Evolutionary conservation across 306 rosid species (phyloP).

Genomic region (Trifolium pratense): DNA sequence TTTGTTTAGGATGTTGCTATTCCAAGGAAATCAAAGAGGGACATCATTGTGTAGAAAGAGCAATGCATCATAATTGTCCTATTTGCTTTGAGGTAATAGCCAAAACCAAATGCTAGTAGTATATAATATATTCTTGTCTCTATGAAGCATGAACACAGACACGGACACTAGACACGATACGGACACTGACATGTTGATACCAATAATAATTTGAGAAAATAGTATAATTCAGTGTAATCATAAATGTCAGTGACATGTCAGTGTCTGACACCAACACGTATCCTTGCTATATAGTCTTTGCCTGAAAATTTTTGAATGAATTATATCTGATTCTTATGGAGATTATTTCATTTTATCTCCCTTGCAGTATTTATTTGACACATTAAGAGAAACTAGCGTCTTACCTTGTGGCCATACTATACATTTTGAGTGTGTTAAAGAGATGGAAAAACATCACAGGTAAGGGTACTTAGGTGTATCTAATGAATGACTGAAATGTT

Average conservation of each 20-base stretch:
- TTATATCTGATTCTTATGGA: slow-evolving; percentile 19
- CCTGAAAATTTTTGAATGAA: neutral
- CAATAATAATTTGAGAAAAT: too few species aligned
- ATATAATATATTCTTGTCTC: too few species aligned
- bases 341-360: slow-evolving; percentile 10
- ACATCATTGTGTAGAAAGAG: slow-evolving; percentile 76
- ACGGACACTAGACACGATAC: too few species aligned
- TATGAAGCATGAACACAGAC: too few species aligned
- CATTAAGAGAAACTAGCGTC: slow-evolving; percentile 65
- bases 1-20: slow-evolving; percentile 75
- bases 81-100: slow-evolving; percentile 80
- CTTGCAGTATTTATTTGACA: slow-evolving; percentile 78
- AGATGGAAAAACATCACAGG: slow-evolving; percentile 78
- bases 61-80: slow-evolving; percentile 89
- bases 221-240: too few species aligned
- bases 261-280: too few species aligned
- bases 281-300: too few species aligned
- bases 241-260: too few species aligned
- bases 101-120: neutral
- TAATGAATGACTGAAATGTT: neutral
- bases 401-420: slow-evolving; percentile 91
- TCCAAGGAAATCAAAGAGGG: slow-evolving; percentile 62
- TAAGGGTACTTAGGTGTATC: slow-evolving; percentile 41
- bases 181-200: too few species aligned
- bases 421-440: slow-evolving; percentile 76